These are phyloP conservation scores for Drechmeria coniospora DNA, from an alignment of 2,329 filamentous ascomycete genomes.

Conservation along the genomic window DNA sequence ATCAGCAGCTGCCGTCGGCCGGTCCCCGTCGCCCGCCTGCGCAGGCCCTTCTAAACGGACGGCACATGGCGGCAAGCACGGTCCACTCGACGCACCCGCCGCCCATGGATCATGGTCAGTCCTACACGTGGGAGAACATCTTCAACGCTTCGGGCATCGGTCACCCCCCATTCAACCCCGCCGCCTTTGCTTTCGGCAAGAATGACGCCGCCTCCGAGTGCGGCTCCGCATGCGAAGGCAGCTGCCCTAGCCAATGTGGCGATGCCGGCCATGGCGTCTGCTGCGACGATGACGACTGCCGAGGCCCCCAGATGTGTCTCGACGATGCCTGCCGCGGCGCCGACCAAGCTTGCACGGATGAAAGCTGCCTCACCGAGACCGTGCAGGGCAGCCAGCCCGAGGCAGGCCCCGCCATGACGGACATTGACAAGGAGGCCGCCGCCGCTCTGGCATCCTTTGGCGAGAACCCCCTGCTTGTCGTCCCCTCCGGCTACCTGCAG, in stretches of 20 bases:
- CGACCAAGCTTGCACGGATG: conserved; percentile 19
- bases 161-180: conserved; percentile 1
- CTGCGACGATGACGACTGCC: conserved; percentile 21
- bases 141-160: conserved; percentile 5
- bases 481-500: conserved; percentile 4
- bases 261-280: conserved; percentile 16
- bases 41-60: background rate
- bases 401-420: conserved; percentile 5
- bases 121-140: conserved; percentile 7
- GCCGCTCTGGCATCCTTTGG: conserved; percentile 16
- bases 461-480: conserved; percentile 6
- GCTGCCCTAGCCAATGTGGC: conserved; percentile 20
- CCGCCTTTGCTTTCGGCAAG: conserved; percentile 1
- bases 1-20: no score
- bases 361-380: conserved; percentile 15
- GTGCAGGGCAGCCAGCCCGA: background rate
- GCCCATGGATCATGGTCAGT: conserved; percentile 3
- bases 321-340: conserved; percentile 21
- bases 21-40: background rate
- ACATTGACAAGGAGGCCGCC: conserved; percentile 13
- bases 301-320: conserved; percentile 10
- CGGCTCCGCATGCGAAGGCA: conserved; percentile 18
- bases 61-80: background rate
- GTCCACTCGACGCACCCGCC: conserved; percentile 1
- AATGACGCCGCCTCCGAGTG: conserved; percentile 19